Conservation (phyloP, 495 filamentous ascomycete species). For the Penicillium manginii region DNA sequence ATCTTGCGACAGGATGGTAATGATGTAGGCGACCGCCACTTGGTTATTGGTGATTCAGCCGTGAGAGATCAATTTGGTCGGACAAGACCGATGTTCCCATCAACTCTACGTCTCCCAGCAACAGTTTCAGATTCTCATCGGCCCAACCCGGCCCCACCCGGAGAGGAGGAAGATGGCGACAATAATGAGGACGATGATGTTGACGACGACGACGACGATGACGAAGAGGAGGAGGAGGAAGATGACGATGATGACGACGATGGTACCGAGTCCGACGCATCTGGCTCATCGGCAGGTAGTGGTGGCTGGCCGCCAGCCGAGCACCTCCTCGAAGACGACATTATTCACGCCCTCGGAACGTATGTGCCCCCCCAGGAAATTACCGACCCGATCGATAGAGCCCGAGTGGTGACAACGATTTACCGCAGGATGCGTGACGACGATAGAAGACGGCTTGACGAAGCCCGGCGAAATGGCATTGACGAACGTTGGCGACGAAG, state of each 20-base stretch:
- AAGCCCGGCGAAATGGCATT: conserved; percentile 54
- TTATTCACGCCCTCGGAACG: conserved; percentile 43
- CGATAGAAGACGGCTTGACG: conserved; percentile 42
- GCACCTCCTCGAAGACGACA: conserved; percentile 45
- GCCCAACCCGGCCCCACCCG: not conserved
- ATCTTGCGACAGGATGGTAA: conserved; percentile 49
- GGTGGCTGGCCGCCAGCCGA: conserved; percentile 44
- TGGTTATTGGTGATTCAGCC: conserved; percentile 51
- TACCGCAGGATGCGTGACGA: conserved; percentile 47
- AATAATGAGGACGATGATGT: not conserved
- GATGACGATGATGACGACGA: conserved; percentile 37
- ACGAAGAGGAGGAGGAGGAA: conserved; percentile 30
- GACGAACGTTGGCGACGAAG: conserved; percentile 74
- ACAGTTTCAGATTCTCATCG: conserved; percentile 17
- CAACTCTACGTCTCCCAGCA: conserved; percentile 32
- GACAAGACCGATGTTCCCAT: conserved; percentile 44
- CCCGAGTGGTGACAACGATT: conserved; percentile 43
- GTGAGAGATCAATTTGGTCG: conserved; percentile 48
- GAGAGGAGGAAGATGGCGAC: conserved; percentile 7
- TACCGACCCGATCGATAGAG: conserved; percentile 42
- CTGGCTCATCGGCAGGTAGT: conserved; percentile 37
- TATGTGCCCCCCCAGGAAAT: conserved; percentile 45
- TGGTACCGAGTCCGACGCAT: conserved; percentile 29
- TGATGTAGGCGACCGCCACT: conserved; percentile 53
- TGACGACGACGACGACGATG: conserved; percentile 14